Evolutionary conservation across 495 filamentous ascomycete species (phyloP).

Genomic region (Aspergillus homomorphus): DNA sequence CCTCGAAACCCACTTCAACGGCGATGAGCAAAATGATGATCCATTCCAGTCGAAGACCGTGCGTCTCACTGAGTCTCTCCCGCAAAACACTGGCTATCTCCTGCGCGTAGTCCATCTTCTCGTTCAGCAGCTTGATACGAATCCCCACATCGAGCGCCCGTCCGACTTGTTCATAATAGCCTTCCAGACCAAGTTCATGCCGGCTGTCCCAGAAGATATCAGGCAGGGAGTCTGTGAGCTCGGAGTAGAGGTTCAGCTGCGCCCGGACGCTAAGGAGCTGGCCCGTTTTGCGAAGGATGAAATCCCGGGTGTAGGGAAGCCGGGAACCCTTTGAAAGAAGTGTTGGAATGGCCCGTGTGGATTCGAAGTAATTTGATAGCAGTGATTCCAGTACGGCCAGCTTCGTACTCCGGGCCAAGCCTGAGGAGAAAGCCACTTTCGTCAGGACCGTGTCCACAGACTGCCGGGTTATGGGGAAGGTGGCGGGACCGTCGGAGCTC

Average conservation of each 20-base stretch:
- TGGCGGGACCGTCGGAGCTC: constrained; percentile 11
- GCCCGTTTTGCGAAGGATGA: constrained; percentile 90
- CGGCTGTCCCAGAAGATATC: constrained; percentile 96
- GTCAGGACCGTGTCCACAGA: constrained; percentile 76
- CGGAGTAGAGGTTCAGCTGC: constrained; percentile 94
- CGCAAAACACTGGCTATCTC: constrained; percentile 90
- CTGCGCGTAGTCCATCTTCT: constrained; percentile 96
- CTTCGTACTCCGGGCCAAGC: constrained; percentile 92
- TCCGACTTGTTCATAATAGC: constrained; percentile 91
- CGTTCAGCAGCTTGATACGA: constrained; percentile 86
- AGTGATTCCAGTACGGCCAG: constrained; percentile 87
- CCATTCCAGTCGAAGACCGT: constrained; percentile 88
- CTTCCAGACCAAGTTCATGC: constrained; percentile 82
- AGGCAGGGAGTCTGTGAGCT: constrained; percentile 90
- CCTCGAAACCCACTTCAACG: constrained; percentile 78
- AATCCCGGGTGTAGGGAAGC: constrained; percentile 67
- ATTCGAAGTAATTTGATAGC: constrained; percentile 79
- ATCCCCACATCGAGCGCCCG: constrained; percentile 88
- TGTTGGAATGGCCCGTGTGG: constrained; percentile 74
- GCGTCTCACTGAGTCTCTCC: constrained; percentile 84
- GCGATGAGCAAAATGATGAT: constrained; percentile 93
- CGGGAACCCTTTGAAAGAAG: constrained; percentile 62
- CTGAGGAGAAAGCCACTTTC: constrained; percentile 95
- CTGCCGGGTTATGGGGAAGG: constrained; percentile 24
- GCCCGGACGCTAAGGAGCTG: constrained; percentile 87